These are phyloP conservation scores for Aspergillus ellipticus DNA, from an alignment of 495 filamentous ascomycete species.

Conservation along the genomic window DNA sequence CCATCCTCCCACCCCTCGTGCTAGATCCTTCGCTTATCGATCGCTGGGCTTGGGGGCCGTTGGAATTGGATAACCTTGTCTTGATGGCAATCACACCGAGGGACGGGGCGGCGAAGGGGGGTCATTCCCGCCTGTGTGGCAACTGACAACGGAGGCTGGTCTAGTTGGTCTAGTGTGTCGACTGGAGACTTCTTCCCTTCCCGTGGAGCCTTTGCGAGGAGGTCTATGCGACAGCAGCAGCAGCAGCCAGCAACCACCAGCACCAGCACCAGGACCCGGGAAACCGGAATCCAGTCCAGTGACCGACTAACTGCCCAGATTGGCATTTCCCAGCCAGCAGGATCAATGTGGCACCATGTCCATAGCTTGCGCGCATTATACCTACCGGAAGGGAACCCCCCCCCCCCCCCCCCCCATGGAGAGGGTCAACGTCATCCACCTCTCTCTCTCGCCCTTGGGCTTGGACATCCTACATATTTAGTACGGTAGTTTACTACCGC, in stretches of 20 bases:
- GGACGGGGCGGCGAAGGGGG: too few species aligned
- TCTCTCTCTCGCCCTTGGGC: too few species aligned
- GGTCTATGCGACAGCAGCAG: too few species aligned
- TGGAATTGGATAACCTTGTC: not conserved
- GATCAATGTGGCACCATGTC: not conserved
- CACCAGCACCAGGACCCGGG: not conserved
- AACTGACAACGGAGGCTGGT: too few species aligned
- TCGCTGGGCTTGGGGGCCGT: not conserved
- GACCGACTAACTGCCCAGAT: not conserved
- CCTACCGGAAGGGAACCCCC: not conserved
- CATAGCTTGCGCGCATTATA: not conserved
- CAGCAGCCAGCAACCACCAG: too few species aligned
- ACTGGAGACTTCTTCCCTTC: too few species aligned
- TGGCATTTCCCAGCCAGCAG: not conserved
- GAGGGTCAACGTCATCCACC: not conserved
- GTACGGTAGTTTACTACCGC: too few species aligned
- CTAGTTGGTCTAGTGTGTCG: too few species aligned
- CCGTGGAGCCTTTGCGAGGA: too few species aligned
- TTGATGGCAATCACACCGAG: not conserved
- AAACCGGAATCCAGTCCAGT: not conserved
- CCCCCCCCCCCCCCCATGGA: not conserved
- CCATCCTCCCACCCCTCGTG: slow-evolving; percentile 3
- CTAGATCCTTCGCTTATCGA: slow-evolving; percentile 13
- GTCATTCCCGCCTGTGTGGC: too few species aligned
- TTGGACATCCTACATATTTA: too few species aligned